These are phyloP conservation scores for Candida tunisiensis DNA, from an alignment of 1,139 yeast species.

Conservation along the genomic window DNA sequence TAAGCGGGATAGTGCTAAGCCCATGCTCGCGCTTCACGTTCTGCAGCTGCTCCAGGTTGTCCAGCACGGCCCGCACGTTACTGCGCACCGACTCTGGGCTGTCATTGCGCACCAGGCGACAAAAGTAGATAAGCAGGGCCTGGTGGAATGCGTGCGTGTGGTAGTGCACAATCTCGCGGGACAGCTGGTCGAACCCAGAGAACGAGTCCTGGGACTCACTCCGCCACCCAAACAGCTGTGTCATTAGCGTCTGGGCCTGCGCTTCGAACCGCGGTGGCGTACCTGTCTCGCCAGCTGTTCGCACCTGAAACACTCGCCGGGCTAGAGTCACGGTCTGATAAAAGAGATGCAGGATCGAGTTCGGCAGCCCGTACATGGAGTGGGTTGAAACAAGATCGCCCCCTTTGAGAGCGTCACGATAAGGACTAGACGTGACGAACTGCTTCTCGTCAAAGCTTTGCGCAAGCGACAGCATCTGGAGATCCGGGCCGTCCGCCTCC, in stretches of 20 bases:
- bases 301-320: slow-evolving; percentile 3
- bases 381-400: slow-evolving; percentile 46
- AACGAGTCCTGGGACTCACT: slow-evolving; percentile 4
- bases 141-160: slow-evolving; percentile 71
- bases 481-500: background rate
- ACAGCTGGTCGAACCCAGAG: slow-evolving; percentile 2
- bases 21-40: slow-evolving; percentile 32
- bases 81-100: slow-evolving; percentile 38
- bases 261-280: background rate
- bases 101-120: slow-evolving; percentile 42
- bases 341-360: slow-evolving; percentile 56
- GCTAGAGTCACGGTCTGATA: slow-evolving; percentile 23
- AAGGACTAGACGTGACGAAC: too few species aligned
- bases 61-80: slow-evolving; percentile 42
- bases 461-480: too few species aligned
- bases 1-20: slow-evolving; percentile 53
- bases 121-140: slow-evolving; percentile 60
- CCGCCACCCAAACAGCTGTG: slow-evolving; percentile 2
- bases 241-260: background rate
- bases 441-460: too few species aligned
- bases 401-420: slow-evolving; percentile 7
- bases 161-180: slow-evolving; percentile 57
- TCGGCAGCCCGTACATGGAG: slow-evolving; percentile 73
- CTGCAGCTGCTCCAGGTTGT: slow-evolving; percentile 50
- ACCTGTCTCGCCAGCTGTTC: slow-evolving; percentile 1